Evolutionary conservation across 2,329 filamentous ascomycete species (phyloP).

Genomic region (Cercospora brassicicola): DNA sequence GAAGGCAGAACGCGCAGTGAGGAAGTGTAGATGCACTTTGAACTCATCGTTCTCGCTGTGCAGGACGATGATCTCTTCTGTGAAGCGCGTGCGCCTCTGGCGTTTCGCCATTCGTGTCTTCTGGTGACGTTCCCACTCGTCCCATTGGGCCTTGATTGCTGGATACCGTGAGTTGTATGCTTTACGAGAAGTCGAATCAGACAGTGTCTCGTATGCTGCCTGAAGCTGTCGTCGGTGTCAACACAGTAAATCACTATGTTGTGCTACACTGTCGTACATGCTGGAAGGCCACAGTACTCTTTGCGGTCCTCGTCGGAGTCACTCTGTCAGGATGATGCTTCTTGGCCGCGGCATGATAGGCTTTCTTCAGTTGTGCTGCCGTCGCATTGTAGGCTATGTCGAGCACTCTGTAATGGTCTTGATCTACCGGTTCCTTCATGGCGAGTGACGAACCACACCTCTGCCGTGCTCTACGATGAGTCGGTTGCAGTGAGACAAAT

Average conservation of each 20-base stretch:
- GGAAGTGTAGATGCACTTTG: constrained; percentile 5
- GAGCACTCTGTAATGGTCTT: constrained; percentile 15
- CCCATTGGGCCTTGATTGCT: constrained; percentile 12
- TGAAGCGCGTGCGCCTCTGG: not conserved
- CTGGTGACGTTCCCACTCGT: constrained; percentile 9
- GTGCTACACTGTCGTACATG: not conserved
- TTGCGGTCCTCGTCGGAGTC: not conserved
- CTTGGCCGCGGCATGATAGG: constrained; percentile 9
- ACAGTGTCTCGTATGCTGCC: constrained; percentile 5
- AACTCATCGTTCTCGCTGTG: constrained; percentile 8
- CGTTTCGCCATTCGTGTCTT: not conserved
- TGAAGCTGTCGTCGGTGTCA: not conserved
- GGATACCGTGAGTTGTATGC: constrained; percentile 2
- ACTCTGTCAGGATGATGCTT: constrained; percentile 10
- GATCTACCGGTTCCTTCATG: constrained; percentile 11
- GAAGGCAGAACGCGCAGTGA: constrained; percentile 3
- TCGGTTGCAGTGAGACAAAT: not conserved
- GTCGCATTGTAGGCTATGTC: constrained; percentile 1
- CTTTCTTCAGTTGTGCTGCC: not conserved
- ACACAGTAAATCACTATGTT: not conserved
- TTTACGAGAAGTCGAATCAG: not conserved
- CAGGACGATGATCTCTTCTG: not conserved
- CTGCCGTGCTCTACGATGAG: not conserved
- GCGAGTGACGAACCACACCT: not conserved
- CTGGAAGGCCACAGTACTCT: constrained; percentile 4